Evolutionary conservation across 2,329 filamentous ascomycete genomes (phyloP).

Genomic region (Penicillium concentricum): DNA sequence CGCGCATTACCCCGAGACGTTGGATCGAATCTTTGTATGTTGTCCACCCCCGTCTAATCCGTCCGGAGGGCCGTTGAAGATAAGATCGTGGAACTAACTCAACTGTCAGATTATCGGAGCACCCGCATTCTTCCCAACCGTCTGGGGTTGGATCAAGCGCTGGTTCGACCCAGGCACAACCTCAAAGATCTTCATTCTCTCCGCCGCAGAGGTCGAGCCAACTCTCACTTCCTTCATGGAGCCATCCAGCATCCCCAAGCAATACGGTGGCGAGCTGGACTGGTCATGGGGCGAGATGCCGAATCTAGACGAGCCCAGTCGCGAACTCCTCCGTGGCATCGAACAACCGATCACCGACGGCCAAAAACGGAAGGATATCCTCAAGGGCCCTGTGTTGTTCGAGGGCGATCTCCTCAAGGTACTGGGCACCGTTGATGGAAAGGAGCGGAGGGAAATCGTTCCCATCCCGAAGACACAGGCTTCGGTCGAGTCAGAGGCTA

Average conservation of each 20-base stretch:
- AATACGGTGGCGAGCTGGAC: slow-evolving; percentile 84
- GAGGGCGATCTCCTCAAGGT: slow-evolving; percentile 34
- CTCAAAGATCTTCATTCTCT: slow-evolving; percentile 93
- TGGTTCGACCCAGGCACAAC: slow-evolving; percentile 95
- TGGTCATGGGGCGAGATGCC: slow-evolving; percentile 76
- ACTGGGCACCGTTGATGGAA: slow-evolving; percentile 36
- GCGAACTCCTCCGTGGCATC: slow-evolving; percentile 32
- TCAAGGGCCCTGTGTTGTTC: slow-evolving; percentile 39
- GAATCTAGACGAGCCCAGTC: slow-evolving; percentile 60
- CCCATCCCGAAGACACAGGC: slow-evolving; percentile 21
- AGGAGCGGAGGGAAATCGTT: slow-evolving; percentile 29
- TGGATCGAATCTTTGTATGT: slow-evolving; percentile 73
- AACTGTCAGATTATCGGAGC: slow-evolving; percentile 72
- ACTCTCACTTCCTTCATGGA: slow-evolving; percentile 83
- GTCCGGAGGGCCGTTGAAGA: neutral
- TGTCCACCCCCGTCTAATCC: neutral
- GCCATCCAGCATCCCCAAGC: slow-evolving; percentile 76
- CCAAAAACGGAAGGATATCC: slow-evolving; percentile 27
- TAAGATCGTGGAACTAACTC: neutral
- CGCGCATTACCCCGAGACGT: slow-evolving; percentile 90
- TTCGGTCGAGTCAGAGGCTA: neutral
- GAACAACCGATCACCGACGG: slow-evolving; percentile 28
- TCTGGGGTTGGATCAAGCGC: slow-evolving; percentile 89
- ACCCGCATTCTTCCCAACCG: slow-evolving; percentile 84
- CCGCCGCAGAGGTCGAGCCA: slow-evolving; percentile 67